Percentiles rank a stretch among this genome's conserved stretches.
These are phyloP conservation scores for Trichoderma breve DNA, from an alignment of 2,329 filamentous ascomycete genomes.

Conservation along the genomic window DNA sequence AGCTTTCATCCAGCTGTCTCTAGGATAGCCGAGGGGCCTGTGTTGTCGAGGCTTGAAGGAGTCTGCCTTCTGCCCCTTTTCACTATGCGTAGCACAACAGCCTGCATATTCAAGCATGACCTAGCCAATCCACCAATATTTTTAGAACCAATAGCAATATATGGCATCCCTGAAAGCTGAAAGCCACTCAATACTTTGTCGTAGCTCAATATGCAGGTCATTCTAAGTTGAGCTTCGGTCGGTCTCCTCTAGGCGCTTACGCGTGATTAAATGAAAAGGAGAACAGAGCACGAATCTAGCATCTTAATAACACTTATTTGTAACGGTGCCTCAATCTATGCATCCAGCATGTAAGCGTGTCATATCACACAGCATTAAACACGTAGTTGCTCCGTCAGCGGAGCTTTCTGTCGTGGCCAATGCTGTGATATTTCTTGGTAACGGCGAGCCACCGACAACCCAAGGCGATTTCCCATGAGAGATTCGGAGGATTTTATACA, in stretches of 20 bases:
- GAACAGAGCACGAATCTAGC: not conserved
- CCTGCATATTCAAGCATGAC: not conserved
- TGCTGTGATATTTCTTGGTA: not conserved
- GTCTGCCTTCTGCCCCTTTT: not conserved
- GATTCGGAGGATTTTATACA: not conserved
- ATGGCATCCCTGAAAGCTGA: not conserved
- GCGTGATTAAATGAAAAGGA: not conserved
- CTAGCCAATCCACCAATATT: not conserved
- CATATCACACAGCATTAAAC: not conserved
- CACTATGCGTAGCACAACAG: not conserved
- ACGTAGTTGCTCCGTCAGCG: not conserved
- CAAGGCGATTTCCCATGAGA: not conserved
- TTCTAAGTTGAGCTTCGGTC: not conserved
- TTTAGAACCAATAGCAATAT: not conserved
- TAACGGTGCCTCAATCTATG: not conserved
- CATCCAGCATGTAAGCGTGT: not conserved
- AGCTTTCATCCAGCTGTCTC: not conserved
- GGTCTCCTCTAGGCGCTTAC: not conserved
- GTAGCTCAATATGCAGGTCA: not conserved
- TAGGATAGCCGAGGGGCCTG: not conserved
- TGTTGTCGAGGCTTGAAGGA: not conserved
- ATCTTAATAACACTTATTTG: not conserved
- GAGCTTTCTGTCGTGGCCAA: not conserved
- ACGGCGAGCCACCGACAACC: not conserved
- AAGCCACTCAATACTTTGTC: not conserved